Percentiles rank a stretch among this genome's conserved stretches.
Evolutionary conservation across 768 basidiomycete genomes (phyloP).

Genomic region (Auricularia sp.): DNA sequence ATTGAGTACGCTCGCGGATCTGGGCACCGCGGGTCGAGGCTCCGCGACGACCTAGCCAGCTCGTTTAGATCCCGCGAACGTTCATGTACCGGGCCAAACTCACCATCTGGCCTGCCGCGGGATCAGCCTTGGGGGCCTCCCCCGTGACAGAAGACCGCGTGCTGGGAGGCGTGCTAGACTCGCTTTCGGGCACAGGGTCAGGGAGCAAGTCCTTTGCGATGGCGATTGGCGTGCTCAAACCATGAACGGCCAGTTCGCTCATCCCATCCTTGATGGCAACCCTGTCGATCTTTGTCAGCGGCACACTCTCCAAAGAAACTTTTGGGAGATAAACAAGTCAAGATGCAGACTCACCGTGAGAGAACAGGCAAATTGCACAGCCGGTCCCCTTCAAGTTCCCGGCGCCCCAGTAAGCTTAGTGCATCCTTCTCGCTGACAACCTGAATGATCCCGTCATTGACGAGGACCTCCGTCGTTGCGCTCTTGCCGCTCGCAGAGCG

Average conservation of each 20-base stretch:
- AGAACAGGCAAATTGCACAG: conserved; percentile 56
- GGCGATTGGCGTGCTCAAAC: background rate
- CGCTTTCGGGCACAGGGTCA: background rate
- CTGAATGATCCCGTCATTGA: conserved; percentile 29
- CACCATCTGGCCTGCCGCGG: background rate
- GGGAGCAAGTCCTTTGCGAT: conserved; percentile 3
- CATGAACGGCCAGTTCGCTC: background rate
- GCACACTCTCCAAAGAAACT: background rate
- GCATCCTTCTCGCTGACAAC: conserved; percentile 65
- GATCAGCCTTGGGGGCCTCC: background rate
- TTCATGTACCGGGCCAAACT: background rate
- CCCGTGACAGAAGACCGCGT: background rate
- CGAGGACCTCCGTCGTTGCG: conserved; percentile 20
- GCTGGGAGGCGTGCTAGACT: background rate
- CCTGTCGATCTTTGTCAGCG: background rate
- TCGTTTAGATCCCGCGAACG: background rate
- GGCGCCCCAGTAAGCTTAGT: conserved; percentile 31
- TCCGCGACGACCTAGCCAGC: background rate
- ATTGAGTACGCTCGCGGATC: background rate
- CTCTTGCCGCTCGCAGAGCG: conserved; percentile 24
- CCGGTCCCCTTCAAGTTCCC: conserved; percentile 66
- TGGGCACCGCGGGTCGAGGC: background rate
- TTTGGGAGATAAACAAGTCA: background rate
- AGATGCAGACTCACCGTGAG: conserved; percentile 41
- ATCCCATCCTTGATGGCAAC: background rate